Conservation (phyloP, 768 basidiomycete species). For the Tephrocybe sp. region DNA sequence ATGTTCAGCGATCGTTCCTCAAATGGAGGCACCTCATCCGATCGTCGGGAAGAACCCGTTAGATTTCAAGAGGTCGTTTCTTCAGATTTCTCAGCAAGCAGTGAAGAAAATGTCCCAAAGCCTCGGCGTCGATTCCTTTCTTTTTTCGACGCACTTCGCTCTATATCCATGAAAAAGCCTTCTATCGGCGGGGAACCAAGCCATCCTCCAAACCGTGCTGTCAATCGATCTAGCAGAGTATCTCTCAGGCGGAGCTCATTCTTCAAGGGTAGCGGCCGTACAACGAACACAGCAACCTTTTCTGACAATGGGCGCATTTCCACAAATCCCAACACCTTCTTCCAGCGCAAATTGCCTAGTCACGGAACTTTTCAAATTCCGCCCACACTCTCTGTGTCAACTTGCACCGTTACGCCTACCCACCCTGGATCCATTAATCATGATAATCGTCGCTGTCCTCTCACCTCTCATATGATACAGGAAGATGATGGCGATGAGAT, state of each 20-base stretch:
- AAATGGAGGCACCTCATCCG: neutral
- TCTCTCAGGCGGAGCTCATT: conserved; percentile 14
- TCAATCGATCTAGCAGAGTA: neutral
- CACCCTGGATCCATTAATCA: neutral
- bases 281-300: neutral
- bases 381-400: neutral
- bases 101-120: neutral
- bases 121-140: conserved; percentile 7
- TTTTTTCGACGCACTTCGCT: conserved; percentile 5
- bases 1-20: conserved; percentile 27
- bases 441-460: neutral
- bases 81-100: conserved; percentile 5
- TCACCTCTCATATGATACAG: neutral
- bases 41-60: conserved; percentile 4
- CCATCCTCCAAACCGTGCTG: neutral
- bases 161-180: neutral
- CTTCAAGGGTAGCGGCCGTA: conserved; percentile 10
- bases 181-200: neutral
- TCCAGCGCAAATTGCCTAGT: conserved; percentile 7
- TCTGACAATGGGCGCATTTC: conserved; percentile 8
- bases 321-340: conserved; percentile 9
- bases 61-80: conserved; percentile 20
- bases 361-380: neutral
- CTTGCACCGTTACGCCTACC: neutral
- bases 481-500: conserved; percentile 17